These are phyloP conservation scores for Cephalotrichum gorgonifer DNA, from an alignment of 2,329 filamentous ascomycete species.

Conservation along the genomic window DNA sequence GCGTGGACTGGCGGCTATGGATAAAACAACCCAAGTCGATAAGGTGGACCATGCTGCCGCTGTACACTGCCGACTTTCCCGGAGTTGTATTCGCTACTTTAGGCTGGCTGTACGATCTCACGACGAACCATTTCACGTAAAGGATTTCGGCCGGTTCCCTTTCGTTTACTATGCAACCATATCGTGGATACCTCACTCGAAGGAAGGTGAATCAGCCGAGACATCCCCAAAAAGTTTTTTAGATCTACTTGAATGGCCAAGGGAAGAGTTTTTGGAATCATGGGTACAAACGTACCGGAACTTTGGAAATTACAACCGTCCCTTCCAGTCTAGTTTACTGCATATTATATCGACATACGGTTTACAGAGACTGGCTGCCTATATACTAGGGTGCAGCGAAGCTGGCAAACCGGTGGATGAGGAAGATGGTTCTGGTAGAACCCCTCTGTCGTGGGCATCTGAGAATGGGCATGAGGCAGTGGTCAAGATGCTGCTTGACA, in stretches of 20 bases:
- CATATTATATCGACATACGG: neutral
- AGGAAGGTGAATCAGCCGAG: neutral
- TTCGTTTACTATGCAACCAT: neutral
- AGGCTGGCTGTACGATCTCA: neutral
- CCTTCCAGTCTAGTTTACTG: neutral
- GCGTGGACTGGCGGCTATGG: neutral
- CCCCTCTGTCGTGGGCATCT: too few species aligned
- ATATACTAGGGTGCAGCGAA: too few species aligned
- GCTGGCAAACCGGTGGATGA: too few species aligned
- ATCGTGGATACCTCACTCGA: neutral
- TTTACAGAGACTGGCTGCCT: neutral
- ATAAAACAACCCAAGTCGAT: conserved; percentile 4
- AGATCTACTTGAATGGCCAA: neutral
- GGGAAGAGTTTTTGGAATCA: neutral
- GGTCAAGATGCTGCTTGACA: too few species aligned
- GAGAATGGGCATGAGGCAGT: too few species aligned
- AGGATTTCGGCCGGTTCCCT: neutral
- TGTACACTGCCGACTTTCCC: conserved; percentile 13
- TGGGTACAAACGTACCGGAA: neutral
- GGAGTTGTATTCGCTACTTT: conserved; percentile 11
- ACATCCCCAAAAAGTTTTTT: neutral
- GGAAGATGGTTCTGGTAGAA: too few species aligned
- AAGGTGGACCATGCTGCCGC: too few species aligned
- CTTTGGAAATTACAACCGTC: neutral
- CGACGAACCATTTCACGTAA: neutral